These are phyloP conservation scores for Trypethelium eluteriae DNA, from an alignment of 495 filamentous ascomycete genomes.

Conservation along the genomic window DNA sequence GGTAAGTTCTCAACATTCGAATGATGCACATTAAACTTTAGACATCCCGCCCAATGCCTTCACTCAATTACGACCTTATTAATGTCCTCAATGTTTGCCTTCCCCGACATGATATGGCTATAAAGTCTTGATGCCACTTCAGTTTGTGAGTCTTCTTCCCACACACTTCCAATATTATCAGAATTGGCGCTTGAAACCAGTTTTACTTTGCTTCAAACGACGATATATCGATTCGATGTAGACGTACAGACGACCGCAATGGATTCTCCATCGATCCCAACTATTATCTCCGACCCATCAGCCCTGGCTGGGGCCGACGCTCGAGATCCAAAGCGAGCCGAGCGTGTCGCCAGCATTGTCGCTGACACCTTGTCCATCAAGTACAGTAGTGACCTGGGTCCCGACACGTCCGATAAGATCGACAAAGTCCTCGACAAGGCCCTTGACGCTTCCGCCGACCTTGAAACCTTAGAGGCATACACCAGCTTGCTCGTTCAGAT, in stretches of 20 bases:
- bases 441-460: neutral
- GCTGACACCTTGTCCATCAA: neutral
- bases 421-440: neutral
- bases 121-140: neutral
- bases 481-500: neutral
- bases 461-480: neutral
- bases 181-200: neutral
- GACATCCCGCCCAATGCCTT: no score
- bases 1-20: no score
- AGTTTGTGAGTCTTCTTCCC: neutral
- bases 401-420: neutral
- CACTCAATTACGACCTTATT: no score
- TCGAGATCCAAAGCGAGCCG: neutral
- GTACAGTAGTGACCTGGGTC: neutral
- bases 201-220: neutral
- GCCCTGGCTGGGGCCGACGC: neutral
- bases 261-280: neutral
- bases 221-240: neutral
- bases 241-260: neutral
- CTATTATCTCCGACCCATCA: neutral
- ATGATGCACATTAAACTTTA: no score
- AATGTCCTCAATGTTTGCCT: no score
- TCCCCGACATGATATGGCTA: neutral
- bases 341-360: neutral
- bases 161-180: neutral